Percentiles rank a stretch among this genome's conserved stretches.
These are phyloP conservation scores for Lasiodiplodia citricola DNA, from an alignment of 2,329 filamentous ascomycete genomes.

Conservation along the genomic window DNA sequence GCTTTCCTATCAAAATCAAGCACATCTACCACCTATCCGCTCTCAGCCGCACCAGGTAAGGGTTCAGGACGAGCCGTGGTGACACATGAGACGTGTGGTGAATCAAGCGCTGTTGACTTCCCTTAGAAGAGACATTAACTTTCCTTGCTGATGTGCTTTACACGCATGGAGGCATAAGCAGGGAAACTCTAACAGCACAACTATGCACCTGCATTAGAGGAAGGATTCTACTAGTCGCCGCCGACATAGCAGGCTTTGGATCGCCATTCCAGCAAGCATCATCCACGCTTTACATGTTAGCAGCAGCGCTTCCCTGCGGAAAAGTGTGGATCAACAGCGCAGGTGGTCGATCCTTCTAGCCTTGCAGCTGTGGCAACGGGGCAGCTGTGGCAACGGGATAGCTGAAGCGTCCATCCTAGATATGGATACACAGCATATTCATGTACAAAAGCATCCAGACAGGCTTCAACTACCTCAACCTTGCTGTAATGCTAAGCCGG, in stretches of 20 bases:
- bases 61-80: slow-evolving; percentile 8
- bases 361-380: neutral
- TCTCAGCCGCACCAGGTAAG: slow-evolving; percentile 8
- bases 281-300: slow-evolving; percentile 17
- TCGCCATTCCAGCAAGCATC: slow-evolving; percentile 5
- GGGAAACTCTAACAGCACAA: neutral
- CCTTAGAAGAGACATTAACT: neutral
- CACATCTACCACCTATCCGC: neutral
- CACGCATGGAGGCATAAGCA: neutral
- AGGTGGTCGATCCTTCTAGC: neutral
- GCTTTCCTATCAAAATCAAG: neutral
- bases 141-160: slow-evolving; percentile 7
- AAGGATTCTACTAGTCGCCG: neutral
- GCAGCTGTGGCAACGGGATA: neutral
- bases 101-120: slow-evolving; percentile 13
- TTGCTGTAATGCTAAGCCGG: neutral
- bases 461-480: neutral
- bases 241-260: neutral
- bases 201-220: slow-evolving; percentile 8
- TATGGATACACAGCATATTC: neutral
- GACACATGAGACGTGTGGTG: slow-evolving; percentile 21
- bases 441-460: neutral
- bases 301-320: neutral
- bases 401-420: neutral
- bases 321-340: neutral